Conservation (phyloP, 495 filamentous ascomycete genomes). For the Endocarpon pusillum region DNA sequence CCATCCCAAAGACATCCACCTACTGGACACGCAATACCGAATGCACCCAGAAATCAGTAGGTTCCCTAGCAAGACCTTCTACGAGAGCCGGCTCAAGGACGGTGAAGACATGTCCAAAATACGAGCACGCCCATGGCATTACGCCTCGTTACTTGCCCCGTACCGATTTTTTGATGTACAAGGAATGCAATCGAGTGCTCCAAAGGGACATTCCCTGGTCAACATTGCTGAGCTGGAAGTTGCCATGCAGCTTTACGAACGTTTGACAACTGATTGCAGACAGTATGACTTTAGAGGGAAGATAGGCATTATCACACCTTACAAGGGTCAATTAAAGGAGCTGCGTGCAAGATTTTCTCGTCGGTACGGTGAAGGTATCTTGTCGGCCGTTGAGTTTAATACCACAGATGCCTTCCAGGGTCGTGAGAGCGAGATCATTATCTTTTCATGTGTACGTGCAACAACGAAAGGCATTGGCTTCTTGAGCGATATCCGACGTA, state of each 20-base stretch:
- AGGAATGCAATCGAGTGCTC: conserved; percentile 62
- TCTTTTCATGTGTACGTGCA: conserved; percentile 94
- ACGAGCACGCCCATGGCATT: conserved; percentile 69
- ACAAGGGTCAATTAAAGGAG: conserved; percentile 79
- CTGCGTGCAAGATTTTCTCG: conserved; percentile 54
- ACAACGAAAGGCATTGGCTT: conserved; percentile 91
- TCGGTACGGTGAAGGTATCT: conserved; percentile 56
- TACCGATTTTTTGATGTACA: conserved; percentile 97
- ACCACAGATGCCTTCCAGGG: conserved; percentile 98
- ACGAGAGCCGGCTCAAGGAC: conserved; percentile 72
- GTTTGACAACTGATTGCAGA: conserved; percentile 54
- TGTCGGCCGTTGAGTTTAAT: conserved; percentile 80
- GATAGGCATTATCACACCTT: conserved; percentile 92
- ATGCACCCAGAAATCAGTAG: conserved; percentile 93
- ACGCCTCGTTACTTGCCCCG: conserved; percentile 60
- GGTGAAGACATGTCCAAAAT: conserved; percentile 63
- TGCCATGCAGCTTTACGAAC: conserved; percentile 66
- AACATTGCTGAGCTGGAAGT: conserved; percentile 75
- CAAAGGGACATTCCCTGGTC: conserved; percentile 71
- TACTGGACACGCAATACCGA: conserved; percentile 91
- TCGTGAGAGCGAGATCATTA: conserved; percentile 90
- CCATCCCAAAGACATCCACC: conserved; percentile 73
- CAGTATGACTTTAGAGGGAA: conserved; percentile 57
- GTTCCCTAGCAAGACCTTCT: conserved; percentile 84
- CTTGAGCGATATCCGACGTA: conserved; percentile 92